These are phyloP conservation scores for Leccinum subfulvum DNA, from an alignment of 1,284 basidiomycete species.

Conservation along the genomic window DNA sequence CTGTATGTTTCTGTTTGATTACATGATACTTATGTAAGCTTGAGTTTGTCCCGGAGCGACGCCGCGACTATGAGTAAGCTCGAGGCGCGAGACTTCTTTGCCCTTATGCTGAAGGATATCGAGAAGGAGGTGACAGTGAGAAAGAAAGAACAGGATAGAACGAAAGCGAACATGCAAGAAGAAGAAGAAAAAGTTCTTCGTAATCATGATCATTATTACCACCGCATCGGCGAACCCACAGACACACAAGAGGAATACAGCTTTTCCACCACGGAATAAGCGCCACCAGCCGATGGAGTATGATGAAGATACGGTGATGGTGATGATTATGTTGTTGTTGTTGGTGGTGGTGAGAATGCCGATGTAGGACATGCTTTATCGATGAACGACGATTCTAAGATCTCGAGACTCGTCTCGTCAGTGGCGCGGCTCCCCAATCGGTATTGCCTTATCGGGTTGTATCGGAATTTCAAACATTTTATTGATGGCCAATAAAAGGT, in stretches of 20 bases:
- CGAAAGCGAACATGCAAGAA: too few relatives aligned
- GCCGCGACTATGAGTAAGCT: neutral
- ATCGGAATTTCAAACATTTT: too few relatives aligned
- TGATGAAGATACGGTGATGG: neutral
- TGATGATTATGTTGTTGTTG: slow-evolving; percentile 11
- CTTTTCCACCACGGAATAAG: slow-evolving; percentile 17
- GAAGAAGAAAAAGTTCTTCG: neutral
- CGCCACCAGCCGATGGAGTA: slow-evolving; percentile 9
- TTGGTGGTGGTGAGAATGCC: slow-evolving; percentile 1
- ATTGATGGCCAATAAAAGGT: too few relatives aligned
- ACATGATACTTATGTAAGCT: neutral
- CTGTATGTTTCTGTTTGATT: neutral
- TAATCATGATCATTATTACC: slow-evolving; percentile 17
- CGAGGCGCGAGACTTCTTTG: too few relatives aligned
- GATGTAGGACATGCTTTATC: neutral
- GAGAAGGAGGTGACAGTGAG: too few relatives aligned
- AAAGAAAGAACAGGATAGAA: too few relatives aligned
- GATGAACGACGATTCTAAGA: neutral
- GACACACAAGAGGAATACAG: slow-evolving; percentile 19
- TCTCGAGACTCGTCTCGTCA: too few relatives aligned
- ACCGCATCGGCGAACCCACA: slow-evolving; percentile 22
- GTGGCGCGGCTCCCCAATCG: too few relatives aligned
- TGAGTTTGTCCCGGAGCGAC: neutral
- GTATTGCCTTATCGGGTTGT: too few relatives aligned
- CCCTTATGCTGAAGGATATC: too few relatives aligned